These are phyloP conservation scores for Sclerotiophoma versabilis DNA, from an alignment of 2,329 filamentous ascomycete genomes.

Conservation along the genomic window DNA sequence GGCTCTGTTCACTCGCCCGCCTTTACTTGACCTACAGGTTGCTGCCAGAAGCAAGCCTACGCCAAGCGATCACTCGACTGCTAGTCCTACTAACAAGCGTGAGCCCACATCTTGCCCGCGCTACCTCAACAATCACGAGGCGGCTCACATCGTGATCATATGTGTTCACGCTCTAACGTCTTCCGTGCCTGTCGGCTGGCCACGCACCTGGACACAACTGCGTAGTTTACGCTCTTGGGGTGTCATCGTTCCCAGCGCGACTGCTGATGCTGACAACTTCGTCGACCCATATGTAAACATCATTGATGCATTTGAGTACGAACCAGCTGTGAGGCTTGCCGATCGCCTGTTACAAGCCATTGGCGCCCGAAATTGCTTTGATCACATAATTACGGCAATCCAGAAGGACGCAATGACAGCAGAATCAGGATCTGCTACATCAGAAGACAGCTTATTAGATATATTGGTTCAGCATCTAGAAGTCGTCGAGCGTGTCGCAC, in stretches of 20 bases:
- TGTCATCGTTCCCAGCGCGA: conserved; percentile 34
- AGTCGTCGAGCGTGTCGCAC: conserved; percentile 31
- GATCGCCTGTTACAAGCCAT: conserved; percentile 58
- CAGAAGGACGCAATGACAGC: not conserved
- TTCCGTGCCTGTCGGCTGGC: conserved; percentile 38
- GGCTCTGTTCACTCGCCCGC: conserved; percentile 45
- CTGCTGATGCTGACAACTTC: conserved; percentile 32
- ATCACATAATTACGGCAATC: conserved; percentile 54
- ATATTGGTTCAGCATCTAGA: conserved; percentile 36
- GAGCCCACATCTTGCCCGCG: conserved; percentile 2
- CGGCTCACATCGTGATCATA: conserved; percentile 52
- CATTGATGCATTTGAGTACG: conserved; percentile 58
- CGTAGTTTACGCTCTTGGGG: conserved; percentile 50
- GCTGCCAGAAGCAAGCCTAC: conserved; percentile 29
- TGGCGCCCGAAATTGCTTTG: conserved; percentile 57
- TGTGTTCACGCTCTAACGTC: conserved; percentile 52
- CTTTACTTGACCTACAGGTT: conserved; percentile 38
- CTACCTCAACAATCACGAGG: conserved; percentile 45
- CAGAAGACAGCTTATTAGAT: conserved; percentile 18
- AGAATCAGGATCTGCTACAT: not conserved
- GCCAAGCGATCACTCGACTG: conserved; percentile 18
- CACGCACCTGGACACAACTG: conserved; percentile 46
- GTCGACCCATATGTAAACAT: conserved; percentile 43
- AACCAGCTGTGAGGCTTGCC: conserved; percentile 59
- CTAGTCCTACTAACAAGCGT: not conserved